Conservation (phyloP, 2,329 filamentous ascomycete genomes). For the Colletotrichum somersetense region DNA sequence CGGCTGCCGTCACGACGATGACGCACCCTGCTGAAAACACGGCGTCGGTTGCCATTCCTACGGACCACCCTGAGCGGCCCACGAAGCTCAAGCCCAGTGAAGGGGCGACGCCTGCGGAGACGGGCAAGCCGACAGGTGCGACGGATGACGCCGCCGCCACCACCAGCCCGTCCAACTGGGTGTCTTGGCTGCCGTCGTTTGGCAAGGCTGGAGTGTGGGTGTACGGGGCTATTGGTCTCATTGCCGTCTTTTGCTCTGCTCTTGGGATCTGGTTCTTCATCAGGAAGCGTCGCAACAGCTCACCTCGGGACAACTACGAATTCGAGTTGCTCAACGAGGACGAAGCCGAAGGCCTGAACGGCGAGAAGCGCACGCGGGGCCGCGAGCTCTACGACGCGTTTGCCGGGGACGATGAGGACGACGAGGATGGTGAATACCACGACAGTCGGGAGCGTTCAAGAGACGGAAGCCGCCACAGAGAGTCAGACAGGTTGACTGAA, state of each 20-base stretch:
- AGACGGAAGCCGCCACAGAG: constrained; percentile 37
- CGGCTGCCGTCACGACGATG: constrained; percentile 73
- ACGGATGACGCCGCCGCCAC: constrained; percentile 49
- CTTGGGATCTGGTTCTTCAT: constrained; percentile 86
- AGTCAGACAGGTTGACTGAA: constrained; percentile 39
- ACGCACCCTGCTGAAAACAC: constrained; percentile 58
- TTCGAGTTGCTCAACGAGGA: constrained; percentile 93
- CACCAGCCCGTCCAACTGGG: constrained; percentile 75
- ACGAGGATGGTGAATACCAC: constrained; percentile 66
- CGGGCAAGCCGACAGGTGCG: constrained; percentile 50
- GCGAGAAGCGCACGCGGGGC: constrained; percentile 72
- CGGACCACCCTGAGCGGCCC: constrained; percentile 75
- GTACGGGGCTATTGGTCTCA: constrained; percentile 86
- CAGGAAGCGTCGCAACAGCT: constrained; percentile 82
- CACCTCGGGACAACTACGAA: constrained; percentile 86
- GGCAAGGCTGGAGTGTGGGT: constrained; percentile 94
- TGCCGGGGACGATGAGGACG: constrained; percentile 85
- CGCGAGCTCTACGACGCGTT: constrained; percentile 98
- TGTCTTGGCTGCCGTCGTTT: constrained; percentile 92
- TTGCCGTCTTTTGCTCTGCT: constrained; percentile 83
- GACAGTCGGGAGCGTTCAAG: constrained; percentile 42
- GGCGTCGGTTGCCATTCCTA: constrained; percentile 60
- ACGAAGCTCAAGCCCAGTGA: constrained; percentile 60
- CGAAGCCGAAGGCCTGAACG: constrained; percentile 71
- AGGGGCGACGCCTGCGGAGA: constrained; percentile 49